These are phyloP conservation scores for Psilocybe cyanescens DNA, from an alignment of 768 basidiomycete genomes.

Conservation along the genomic window DNA sequence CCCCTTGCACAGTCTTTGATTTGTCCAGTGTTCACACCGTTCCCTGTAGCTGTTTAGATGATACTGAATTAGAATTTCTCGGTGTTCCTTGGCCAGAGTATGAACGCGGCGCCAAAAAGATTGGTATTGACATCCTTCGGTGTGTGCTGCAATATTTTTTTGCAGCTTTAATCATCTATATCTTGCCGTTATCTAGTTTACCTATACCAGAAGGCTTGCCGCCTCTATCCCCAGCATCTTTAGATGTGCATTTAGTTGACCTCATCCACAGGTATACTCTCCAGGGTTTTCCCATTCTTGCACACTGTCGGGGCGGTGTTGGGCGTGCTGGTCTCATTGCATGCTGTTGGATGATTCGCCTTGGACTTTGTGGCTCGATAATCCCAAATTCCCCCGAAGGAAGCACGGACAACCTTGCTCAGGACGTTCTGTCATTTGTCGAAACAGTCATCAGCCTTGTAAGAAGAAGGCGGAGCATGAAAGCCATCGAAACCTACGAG, in stretches of 20 bases:
- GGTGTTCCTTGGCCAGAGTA: conserved; percentile 91
- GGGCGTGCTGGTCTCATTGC: conserved; percentile 93
- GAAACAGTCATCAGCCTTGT: conserved; percentile 76
- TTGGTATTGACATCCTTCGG: conserved; percentile 85
- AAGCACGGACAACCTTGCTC: conserved; percentile 9
- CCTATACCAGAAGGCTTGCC: conserved; percentile 91
- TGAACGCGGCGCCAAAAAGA: conserved; percentile 53
- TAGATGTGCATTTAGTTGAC: conserved; percentile 69
- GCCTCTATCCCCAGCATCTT: conserved; percentile 55
- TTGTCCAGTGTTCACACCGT: conserved; percentile 5
- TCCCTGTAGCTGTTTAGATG: conserved; percentile 73
- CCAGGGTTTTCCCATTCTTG: conserved; percentile 69
- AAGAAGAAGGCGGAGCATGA: conserved; percentile 76
- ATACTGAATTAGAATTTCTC: conserved; percentile 80
- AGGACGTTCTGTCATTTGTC: conserved; percentile 66
- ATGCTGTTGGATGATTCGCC: conserved; percentile 90
- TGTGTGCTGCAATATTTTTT: conserved; percentile 28
- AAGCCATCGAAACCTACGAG: conserved; percentile 93
- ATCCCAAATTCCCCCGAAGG: conserved; percentile 18
- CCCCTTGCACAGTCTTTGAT: background rate
- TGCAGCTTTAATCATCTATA: background rate
- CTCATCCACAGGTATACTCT: conserved; percentile 78
- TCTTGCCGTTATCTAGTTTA: conserved; percentile 50
- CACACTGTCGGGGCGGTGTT: conserved; percentile 94
- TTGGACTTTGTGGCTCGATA: conserved; percentile 85